A percentile compares a stretch with the other conserved stretches of the same genome.
Conservation (phyloP, 176 grass and related monocot genomes). For the Alopecurus myosuroides region DNA sequence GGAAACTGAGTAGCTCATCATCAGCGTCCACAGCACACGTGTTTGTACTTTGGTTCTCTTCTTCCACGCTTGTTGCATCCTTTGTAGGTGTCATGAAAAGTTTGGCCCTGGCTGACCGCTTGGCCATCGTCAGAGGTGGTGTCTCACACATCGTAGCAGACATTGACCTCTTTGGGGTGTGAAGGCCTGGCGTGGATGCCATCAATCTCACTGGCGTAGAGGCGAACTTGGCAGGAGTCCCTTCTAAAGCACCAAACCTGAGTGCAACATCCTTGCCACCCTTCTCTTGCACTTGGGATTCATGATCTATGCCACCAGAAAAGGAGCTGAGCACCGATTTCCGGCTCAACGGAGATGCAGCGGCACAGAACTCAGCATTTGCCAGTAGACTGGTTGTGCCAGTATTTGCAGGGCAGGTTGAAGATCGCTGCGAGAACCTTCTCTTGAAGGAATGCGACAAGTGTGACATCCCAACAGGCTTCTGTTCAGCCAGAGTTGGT, state of each 20-base stretch:
- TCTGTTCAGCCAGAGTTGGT: not conserved
- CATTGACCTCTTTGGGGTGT: slow-evolving; percentile 49
- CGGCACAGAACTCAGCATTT: too few species aligned
- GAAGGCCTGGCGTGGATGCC: slow-evolving; percentile 45
- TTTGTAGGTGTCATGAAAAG: slow-evolving; percentile 73
- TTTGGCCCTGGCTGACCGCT: slow-evolving; percentile 52
- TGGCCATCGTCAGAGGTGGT: slow-evolving; percentile 30
- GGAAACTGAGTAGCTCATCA: slow-evolving; percentile 56
- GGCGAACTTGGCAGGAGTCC: slow-evolving; percentile 61
- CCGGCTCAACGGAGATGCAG: slow-evolving; percentile 13
- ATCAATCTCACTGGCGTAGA: slow-evolving; percentile 61
- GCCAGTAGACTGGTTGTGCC: not conserved
- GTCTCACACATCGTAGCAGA: slow-evolving; percentile 23
- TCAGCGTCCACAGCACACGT: not conserved
- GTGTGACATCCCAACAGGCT: slow-evolving; percentile 45
- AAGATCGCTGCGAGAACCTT: slow-evolving; percentile 47
- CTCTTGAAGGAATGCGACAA: slow-evolving; percentile 61
- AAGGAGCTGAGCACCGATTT: slow-evolving; percentile 2
- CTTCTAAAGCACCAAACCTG: slow-evolving; percentile 22
- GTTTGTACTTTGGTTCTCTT: slow-evolving; percentile 18
- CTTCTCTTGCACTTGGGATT: not conserved
- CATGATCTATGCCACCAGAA: slow-evolving; percentile 1
- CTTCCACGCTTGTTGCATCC: slow-evolving; percentile 21
- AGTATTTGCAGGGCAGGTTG: not conserved
- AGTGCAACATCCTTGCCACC: slow-evolving; percentile 6